Base-by-base conservation (phyloP, 2,329 filamentous ascomycete species). In the Rhynchosporium agropyri region DNA sequence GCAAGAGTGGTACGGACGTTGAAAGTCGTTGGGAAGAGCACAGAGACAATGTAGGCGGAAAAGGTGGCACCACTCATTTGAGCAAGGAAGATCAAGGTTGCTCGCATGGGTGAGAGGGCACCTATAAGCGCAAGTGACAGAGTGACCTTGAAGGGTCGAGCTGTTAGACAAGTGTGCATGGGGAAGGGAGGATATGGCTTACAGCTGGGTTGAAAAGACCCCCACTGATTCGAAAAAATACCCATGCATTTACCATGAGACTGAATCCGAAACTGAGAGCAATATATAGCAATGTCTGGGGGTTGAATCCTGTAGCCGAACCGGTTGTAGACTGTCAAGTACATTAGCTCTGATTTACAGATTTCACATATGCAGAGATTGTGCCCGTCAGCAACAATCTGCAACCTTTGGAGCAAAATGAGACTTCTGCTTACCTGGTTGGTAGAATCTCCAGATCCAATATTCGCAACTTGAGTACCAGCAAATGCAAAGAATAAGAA, bases 241-340 rank as follows among this genome's bases (percentile, higher is more conserved):
- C 77, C 82, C 82, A 84, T 3, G 80, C 80, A 67, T 83, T 84
- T 63, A 82, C 81, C 28, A 78, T 78, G 42, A 84, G 74, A n/a
- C 63, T 70, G 60, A 70, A 74, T 4, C 74, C 75, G 50, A 76
- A 76, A 7, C 66, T 69, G 4, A 74, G 58, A 3, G 68, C 60
- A 43, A 69, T 69, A 63, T 77, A 79, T 9, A 78, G 72, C 10
- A 64, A 46, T 5, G 49, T 76, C 71, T 3, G 77, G 76, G 6
- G 73, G 69, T 79, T 76, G 67, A 80, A 80, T 4, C 77, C 78
- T 0, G 78, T 79, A 29, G 40, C 51, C 5, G 62, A 54, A 12
- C 58, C 53, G 6, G 61, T 48, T 29, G 55, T 62, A n/a, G 46
- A 54, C 51, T 54, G 36, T 5, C 2, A 5, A 3, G 0, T 8